Evolutionary conservation across 2,329 filamentous ascomycete species (phyloP).

Genomic region (Sporothrix phasma): DNA sequence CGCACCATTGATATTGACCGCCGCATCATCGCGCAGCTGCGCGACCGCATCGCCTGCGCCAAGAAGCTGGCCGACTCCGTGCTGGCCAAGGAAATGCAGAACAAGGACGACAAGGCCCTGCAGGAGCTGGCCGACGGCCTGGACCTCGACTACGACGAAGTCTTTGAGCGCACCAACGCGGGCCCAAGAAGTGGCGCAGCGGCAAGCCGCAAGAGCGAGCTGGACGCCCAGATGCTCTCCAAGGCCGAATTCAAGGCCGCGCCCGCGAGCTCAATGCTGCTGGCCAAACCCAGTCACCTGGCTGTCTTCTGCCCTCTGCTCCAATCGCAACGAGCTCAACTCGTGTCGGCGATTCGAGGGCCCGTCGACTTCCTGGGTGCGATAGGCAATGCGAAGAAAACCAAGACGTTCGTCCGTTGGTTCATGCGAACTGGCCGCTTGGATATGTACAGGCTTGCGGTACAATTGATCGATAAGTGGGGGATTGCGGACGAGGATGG

Average conservation of each 20-base stretch:
- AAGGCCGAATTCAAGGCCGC: slow-evolving; percentile 65
- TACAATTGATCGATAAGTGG: too few species aligned
- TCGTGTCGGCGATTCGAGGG: too few species aligned
- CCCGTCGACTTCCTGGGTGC: slow-evolving; percentile 60
- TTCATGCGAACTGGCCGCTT: too few species aligned
- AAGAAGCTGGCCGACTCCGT: slow-evolving; percentile 76
- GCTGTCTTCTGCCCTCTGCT: too few species aligned
- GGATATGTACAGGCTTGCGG: too few species aligned
- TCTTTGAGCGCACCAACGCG: slow-evolving; percentile 8
- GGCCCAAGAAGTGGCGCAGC: slow-evolving; percentile 3
- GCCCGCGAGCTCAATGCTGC: slow-evolving; percentile 61
- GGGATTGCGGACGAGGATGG: too few species aligned
- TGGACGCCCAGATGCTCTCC: slow-evolving; percentile 53
- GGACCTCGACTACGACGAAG: slow-evolving; percentile 89
- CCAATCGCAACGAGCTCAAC: too few species aligned
- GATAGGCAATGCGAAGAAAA: too few species aligned
- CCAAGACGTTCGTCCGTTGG: too few species aligned
- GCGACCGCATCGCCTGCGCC: slow-evolving; percentile 67
- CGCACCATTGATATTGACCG: slow-evolving; percentile 76
- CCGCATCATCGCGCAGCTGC: slow-evolving; percentile 64
- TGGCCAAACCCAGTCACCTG: slow-evolving; percentile 68
- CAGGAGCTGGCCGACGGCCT: slow-evolving; percentile 79
- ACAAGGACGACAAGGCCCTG: slow-evolving; percentile 76
- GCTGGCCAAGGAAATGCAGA: slow-evolving; percentile 78
- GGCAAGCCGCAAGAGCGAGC: slow-evolving; percentile 66